Base-by-base conservation (phyloP, 1,284 basidiomycete species). In the Moniliophthora roreri region DNA sequence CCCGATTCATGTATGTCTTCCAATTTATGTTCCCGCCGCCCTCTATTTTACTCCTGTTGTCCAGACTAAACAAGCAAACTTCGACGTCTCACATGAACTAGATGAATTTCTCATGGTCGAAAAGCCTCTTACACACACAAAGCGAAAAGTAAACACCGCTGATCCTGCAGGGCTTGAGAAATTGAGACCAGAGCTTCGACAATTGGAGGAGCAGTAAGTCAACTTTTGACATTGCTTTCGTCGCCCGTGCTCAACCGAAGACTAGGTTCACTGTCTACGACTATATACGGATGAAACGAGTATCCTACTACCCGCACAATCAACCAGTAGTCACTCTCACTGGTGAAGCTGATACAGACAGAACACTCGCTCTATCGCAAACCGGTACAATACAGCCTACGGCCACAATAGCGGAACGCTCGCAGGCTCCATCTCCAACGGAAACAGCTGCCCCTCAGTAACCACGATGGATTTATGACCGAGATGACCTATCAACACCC, bases 101-200 rank as follows among this genome's bases (percentile, higher is more conserved):
- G 95, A 99, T 67, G 96, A 98, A 71, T 87, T 98, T 65, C 70
- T 98, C 64, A 83, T 98, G 76, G 95, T 95, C 56, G 95, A 98
- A 73, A 98, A 98, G 70, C 95, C 95, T 21, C 75, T 98, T 42
- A 97, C 94, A 58, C 94, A 95, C 59, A 82, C 90, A 51, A 97
- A 95, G 69, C 84, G 95, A 44, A 97, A 95, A 66, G 79, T 75
- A 23, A 91, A 94, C 60, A 78, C 84, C 28, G 28, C 28, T 32
- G 28, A 32, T 32, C 28, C 28, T 32, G 28, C 28, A 20, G 93
- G 97, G 67, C 68, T 91, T 6, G 87, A 91, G 60, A 87, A 89
- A 66, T 82, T 98, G 76, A 89, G 88, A 60, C 89, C 93, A 13
- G 96, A 98, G 66, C 80, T 94, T 69, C 81, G 93, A 52, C 85